A percentile compares a stretch with the other conserved stretches of the same genome.
These are phyloP conservation scores for Acanthamoeba culbertsoni DNA, from an alignment of 208 protist genomes.

Conservation along the genomic window DNA sequence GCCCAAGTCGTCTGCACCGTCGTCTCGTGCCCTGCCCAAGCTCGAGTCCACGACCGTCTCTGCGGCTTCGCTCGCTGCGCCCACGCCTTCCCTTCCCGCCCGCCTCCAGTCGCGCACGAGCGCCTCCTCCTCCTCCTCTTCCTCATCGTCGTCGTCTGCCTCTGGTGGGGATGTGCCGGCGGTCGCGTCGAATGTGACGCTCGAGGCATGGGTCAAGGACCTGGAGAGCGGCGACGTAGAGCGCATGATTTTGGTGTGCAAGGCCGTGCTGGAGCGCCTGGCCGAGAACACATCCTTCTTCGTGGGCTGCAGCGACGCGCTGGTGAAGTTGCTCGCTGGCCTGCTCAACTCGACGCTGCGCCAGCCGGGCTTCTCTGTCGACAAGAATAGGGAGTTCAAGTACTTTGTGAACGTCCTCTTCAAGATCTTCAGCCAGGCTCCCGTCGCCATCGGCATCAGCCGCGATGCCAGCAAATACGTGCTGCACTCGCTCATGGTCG, in stretches of 20 bases:
- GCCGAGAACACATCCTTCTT: background rate
- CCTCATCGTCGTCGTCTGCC: background rate
- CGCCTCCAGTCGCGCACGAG: background rate
- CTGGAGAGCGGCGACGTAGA: constrained; percentile 6
- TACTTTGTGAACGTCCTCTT: constrained; percentile 51
- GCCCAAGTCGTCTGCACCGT: background rate
- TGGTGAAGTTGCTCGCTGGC: background rate
- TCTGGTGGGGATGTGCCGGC: background rate
- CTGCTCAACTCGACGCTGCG: background rate
- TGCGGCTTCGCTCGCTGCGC: background rate
- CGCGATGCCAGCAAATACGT: background rate
- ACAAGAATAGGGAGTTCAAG: constrained; percentile 29
- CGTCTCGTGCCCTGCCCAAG: background rate
- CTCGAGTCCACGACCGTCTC: background rate
- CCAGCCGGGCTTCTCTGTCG: background rate
- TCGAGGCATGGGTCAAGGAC: background rate
- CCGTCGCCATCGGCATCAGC: background rate
- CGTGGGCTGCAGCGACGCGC: constrained; percentile 10
- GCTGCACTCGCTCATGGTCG: background rate
- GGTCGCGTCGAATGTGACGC: background rate
- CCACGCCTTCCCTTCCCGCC: background rate
- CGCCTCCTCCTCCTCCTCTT: background rate
- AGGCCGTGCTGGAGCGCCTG: background rate
- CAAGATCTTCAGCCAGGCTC: constrained; percentile 13
- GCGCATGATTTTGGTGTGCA: background rate